phyloP scores from a whole-genome alignment of 805 yeast species.

The Starmerella etchellsii region DNA sequence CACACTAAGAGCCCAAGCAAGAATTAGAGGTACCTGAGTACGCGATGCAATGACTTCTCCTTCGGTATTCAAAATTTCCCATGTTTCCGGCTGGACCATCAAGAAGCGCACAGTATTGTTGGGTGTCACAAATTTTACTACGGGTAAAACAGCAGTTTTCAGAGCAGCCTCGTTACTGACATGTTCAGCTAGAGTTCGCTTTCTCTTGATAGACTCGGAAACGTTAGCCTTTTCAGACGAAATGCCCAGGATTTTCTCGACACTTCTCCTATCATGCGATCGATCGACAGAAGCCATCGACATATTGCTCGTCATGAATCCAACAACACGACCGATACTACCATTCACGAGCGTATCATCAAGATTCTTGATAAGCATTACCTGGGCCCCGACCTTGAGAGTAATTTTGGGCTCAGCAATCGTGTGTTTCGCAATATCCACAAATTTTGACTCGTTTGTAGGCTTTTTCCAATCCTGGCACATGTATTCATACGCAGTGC shows the following conservation, averaged over 20 bases:
- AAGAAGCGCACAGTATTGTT: slow-evolving; percentile 66
- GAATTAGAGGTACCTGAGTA: slow-evolving; percentile 68
- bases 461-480: slow-evolving; percentile 33
- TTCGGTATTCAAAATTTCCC: slow-evolving; percentile 66
- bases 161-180: slow-evolving; percentile 3
- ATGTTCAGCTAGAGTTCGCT: slow-evolving; percentile 11
- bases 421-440: slow-evolving; percentile 34
- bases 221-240: background rate
- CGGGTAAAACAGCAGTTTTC: slow-evolving; percentile 36
- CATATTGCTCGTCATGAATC: slow-evolving; percentile 30
- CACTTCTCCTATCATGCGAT: background rate
- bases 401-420: slow-evolving; percentile 57
- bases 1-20: slow-evolving; percentile 95
- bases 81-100: slow-evolving; percentile 66
- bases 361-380: slow-evolving; percentile 78
- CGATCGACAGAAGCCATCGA: background rate
- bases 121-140: slow-evolving; percentile 61
- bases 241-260: background rate
- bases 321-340: slow-evolving; percentile 64
- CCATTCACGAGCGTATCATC: slow-evolving; percentile 80
- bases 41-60: slow-evolving; percentile 58
- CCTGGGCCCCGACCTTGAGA: slow-evolving; percentile 80
- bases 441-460: slow-evolving; percentile 5
- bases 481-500: slow-evolving; percentile 34
- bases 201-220: slow-evolving; percentile 4